A percentile compares a stretch with the other conserved stretches of the same genome.
These are phyloP conservation scores for Trichoderma brevicompactum DNA, from an alignment of 2,329 filamentous ascomycete genomes.

Conservation along the genomic window DNA sequence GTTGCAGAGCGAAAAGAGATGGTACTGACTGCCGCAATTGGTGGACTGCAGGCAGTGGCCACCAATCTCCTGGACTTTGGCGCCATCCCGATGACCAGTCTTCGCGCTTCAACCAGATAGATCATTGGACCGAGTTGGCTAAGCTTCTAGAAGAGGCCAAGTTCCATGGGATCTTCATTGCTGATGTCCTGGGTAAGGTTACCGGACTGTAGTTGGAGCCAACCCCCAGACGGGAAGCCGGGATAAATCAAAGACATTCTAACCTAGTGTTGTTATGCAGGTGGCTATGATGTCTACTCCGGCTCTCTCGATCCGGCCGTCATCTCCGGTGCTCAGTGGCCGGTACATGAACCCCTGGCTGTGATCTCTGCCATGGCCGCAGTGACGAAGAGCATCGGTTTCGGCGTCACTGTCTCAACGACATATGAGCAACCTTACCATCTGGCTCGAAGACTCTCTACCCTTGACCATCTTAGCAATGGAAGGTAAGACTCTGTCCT, in stretches of 20 bases:
- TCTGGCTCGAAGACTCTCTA: constrained; percentile 66
- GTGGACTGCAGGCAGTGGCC: constrained; percentile 43
- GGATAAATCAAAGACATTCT: not conserved
- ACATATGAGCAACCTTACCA: constrained; percentile 75
- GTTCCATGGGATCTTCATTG: constrained; percentile 46
- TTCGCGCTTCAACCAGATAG: constrained; percentile 61
- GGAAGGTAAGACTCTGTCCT: constrained; percentile 50
- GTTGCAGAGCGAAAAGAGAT: not conserved
- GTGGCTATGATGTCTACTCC: constrained; percentile 72
- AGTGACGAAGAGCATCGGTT: constrained; percentile 68
- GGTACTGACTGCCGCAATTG: constrained; percentile 1
- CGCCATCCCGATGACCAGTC: constrained; percentile 68
- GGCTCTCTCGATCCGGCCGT: constrained; percentile 64
- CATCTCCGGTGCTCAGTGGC: constrained; percentile 69
- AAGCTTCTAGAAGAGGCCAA: constrained; percentile 55
- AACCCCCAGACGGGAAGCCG: not conserved
- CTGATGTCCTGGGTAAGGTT: constrained; percentile 60
- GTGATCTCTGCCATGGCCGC: constrained; percentile 72
- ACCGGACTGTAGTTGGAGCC: not conserved
- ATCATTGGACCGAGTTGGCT: constrained; percentile 65
- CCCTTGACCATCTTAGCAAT: constrained; percentile 68
- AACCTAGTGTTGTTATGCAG: constrained; percentile 37
- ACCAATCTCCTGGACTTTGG: constrained; percentile 57
- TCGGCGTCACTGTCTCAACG: constrained; percentile 71
- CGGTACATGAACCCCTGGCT: constrained; percentile 69